These are phyloP conservation scores for Eimeria maxima DNA, from an alignment of 169 alveolate species.

Conservation along the genomic window DNA sequence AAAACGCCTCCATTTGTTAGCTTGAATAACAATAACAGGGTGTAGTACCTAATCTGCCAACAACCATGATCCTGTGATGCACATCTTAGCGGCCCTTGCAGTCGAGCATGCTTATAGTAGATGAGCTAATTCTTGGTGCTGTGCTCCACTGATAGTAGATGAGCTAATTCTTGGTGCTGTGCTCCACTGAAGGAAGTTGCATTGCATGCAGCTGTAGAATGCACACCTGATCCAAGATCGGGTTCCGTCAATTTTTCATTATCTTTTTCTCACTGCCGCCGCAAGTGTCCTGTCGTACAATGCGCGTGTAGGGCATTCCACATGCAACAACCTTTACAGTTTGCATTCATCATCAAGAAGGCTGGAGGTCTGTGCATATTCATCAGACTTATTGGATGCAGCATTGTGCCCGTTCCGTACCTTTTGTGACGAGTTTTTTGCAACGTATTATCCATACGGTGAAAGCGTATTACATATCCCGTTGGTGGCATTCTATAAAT, in stretches of 20 bases:
- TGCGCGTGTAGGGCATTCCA: conserved; percentile 5
- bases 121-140: not conserved
- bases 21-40: not conserved
- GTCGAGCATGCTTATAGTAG: not conserved
- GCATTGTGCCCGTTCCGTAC: not conserved
- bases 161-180: not conserved
- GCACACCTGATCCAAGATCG: not conserved
- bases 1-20: not conserved
- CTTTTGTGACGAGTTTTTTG: too few relatives aligned
- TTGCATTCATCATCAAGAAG: not conserved
- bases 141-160: too few relatives aligned
- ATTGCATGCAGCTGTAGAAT: not conserved
- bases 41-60: not conserved
- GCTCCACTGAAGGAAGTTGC: not conserved
- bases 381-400: not conserved
- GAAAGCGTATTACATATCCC: too few relatives aligned
- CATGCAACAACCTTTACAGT: not conserved
- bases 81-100: not conserved
- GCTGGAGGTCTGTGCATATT: not conserved
- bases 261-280: not conserved
- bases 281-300: not conserved
- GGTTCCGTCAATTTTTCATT: not conserved
- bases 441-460: too few relatives aligned
- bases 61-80: not conserved
- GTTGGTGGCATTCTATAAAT: too few relatives aligned